Evolutionary conservation across 768 basidiomycete species (phyloP).

Genomic region (Boletus pseudo-olivaceus): DNA sequence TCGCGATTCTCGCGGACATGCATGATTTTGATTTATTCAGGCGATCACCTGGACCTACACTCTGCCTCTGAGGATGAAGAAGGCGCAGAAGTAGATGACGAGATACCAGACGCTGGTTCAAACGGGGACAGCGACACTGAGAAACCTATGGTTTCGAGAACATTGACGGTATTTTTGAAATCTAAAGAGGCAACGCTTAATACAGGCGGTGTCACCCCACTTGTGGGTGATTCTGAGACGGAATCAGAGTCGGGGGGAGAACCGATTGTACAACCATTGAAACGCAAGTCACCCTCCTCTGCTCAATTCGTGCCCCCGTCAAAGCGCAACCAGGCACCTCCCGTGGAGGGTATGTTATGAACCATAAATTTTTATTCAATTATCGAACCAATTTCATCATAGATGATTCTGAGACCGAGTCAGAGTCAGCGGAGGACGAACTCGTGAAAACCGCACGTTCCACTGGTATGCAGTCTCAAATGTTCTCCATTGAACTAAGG

Average conservation of each 20-base stretch:
- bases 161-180: constrained; percentile 11
- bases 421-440: constrained; percentile 36
- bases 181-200: constrained; percentile 3
- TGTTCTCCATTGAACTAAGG: background rate
- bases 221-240: constrained; percentile 27
- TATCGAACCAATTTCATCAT: background rate
- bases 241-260: constrained; percentile 33
- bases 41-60: constrained; percentile 44
- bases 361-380: background rate
- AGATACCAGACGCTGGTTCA: constrained; percentile 14
- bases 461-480: constrained; percentile 17
- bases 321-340: constrained; percentile 19
- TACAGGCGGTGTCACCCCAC: background rate
- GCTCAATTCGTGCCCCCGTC: constrained; percentile 3
- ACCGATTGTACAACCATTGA: constrained; percentile 2
- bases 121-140: constrained; percentile 26
- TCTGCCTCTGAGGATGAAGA: constrained; percentile 47
- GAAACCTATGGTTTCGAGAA: constrained; percentile 22
- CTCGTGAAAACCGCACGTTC: constrained; percentile 3
- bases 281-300: constrained; percentile 26
- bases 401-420: constrained; percentile 47
- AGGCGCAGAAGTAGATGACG: constrained; percentile 17
- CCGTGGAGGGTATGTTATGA: constrained; percentile 16
- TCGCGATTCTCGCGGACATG: background rate
- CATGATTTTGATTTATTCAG: constrained; percentile 21